Evolutionary conservation across 257 asterid species (phyloP).

Genomic region (Jacaranda mimosifolia): DNA sequence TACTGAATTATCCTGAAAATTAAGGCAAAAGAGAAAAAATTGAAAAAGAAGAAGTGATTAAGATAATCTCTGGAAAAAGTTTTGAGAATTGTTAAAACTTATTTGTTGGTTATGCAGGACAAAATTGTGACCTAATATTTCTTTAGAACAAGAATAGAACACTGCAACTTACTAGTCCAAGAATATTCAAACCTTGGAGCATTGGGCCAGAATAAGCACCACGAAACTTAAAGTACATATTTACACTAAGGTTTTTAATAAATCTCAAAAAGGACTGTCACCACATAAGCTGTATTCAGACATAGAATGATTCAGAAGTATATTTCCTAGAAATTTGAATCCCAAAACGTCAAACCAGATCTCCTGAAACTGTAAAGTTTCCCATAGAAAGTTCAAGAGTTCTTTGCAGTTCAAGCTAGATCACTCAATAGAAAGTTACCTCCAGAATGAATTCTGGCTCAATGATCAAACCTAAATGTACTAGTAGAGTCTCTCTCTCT

Average conservation of each 20-base stretch:
- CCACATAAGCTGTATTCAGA: not conserved
- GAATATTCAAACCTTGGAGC: not conserved
- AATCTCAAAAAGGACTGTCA: not conserved
- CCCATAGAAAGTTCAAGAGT: not conserved
- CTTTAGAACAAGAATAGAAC: constrained; percentile 11
- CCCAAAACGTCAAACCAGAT: not conserved
- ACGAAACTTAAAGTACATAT: not conserved
- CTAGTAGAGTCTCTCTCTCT: too few relatives aligned
- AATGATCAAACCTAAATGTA: too few relatives aligned
- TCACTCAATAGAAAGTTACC: not conserved
- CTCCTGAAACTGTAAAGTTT: not conserved
- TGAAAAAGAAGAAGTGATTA: constrained; percentile 20
- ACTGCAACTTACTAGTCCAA: not conserved
- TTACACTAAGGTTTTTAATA: not conserved
- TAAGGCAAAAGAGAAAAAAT: constrained; percentile 35
- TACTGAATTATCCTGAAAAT: constrained; percentile 79
- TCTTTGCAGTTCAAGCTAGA: not conserved
- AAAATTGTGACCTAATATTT: constrained; percentile 11
- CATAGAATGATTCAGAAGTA: not conserved
- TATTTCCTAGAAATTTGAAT: not conserved
- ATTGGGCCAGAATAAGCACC: not conserved
- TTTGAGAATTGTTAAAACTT: constrained; percentile 9
- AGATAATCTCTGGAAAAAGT: constrained; percentile 25
- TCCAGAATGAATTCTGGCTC: too few relatives aligned
- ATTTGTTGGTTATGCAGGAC: constrained; percentile 26